Percentiles rank a stretch among this genome's conserved stretches.
phyloP scores from a whole-genome alignment of 495 filamentous ascomycete genomes.

The Neurospora sp. region DNA sequence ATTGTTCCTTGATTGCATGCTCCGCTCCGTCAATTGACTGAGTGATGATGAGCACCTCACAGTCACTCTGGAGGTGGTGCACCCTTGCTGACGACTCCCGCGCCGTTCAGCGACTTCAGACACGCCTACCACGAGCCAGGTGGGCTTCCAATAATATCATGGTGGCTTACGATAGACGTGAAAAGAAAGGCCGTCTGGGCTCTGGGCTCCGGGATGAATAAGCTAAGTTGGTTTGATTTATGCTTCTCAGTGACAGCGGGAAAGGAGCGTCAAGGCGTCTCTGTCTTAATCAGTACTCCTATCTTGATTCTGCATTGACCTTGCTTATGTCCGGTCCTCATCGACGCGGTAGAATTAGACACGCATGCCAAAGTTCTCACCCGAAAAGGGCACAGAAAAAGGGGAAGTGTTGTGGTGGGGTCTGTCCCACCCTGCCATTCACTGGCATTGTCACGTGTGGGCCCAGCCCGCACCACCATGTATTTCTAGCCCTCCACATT shows the following conservation, averaged over 20 bases:
- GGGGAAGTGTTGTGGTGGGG: too few species aligned
- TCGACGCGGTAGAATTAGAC: neutral
- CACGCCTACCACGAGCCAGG: neutral
- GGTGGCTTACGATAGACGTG: neutral
- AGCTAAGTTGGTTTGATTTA: neutral
- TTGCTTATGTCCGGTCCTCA: neutral
- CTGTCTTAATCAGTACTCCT: neutral
- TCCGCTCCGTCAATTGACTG: neutral
- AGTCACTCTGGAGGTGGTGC: neutral
- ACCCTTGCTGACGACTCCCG: neutral
- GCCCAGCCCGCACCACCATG: too few species aligned
- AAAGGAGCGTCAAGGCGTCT: neutral
- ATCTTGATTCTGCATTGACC: neutral
- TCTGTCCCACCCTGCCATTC: too few species aligned
- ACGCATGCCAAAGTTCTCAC: neutral
- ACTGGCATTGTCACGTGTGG: too few species aligned
- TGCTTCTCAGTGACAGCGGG: neutral
- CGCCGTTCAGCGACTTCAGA: neutral
- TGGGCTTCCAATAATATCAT: neutral
- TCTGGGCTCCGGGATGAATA: neutral
- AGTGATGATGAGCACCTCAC: neutral
- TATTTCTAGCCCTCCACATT: too few species aligned
- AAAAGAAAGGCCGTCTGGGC: neutral
- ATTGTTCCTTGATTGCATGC: neutral
- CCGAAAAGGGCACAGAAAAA: neutral